phyloP scores from a whole-genome alignment of 148 eudicot species.

The Silene uniflora region DNA sequence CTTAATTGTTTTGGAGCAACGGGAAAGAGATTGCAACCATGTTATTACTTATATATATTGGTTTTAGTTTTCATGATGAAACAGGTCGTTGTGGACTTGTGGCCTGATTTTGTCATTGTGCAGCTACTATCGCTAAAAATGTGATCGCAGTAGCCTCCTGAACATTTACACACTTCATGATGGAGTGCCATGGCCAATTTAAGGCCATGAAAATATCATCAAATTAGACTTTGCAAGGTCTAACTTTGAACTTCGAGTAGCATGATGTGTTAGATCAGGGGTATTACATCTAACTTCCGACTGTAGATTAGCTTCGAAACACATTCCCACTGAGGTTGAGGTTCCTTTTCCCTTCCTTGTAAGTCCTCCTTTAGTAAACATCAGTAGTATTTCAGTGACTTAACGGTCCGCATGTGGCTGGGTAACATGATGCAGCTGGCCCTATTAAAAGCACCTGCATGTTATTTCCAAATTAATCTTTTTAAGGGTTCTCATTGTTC shows the following conservation, averaged over 20 bases:
- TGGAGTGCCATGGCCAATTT: background rate
- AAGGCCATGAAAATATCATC: background rate
- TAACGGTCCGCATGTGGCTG: no score
- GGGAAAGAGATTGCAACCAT: background rate
- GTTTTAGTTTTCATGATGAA: background rate
- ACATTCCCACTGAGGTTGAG: no score
- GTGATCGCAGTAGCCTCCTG: background rate
- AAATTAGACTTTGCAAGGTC: background rate
- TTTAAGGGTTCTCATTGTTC: no score
- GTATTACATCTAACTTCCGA: no score
- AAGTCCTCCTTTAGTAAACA: no score
- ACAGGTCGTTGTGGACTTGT: background rate
- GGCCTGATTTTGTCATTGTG: background rate
- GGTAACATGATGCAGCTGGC: no score
- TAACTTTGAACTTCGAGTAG: background rate
- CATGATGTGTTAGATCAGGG: background rate
- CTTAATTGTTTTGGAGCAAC: background rate
- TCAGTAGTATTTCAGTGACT: no score
- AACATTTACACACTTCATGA: background rate
- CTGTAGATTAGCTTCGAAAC: no score
- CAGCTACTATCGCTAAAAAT: background rate
- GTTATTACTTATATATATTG: background rate
- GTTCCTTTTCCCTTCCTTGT: no score
- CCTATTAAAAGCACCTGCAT: no score
- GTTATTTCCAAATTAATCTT: no score